Conservation (phyloP, 805 yeast genomes). For the Cyberlindnera xishuangbannaensis region DNA sequence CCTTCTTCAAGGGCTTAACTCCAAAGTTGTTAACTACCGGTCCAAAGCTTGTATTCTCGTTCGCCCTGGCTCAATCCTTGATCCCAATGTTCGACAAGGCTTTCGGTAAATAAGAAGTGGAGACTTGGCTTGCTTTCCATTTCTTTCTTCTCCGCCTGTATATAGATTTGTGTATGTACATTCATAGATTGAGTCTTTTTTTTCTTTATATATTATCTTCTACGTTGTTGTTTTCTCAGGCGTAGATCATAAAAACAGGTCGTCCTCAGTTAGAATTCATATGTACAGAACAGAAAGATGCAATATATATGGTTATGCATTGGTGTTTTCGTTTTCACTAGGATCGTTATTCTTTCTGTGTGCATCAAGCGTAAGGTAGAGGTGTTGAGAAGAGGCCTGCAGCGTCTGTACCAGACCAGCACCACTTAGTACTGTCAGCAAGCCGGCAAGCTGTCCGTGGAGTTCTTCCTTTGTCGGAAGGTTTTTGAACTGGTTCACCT, state of each 20-base stretch:
- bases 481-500: slow-evolving; percentile 59
- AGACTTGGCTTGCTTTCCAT: too few species aligned
- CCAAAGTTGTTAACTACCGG: slow-evolving; percentile 97
- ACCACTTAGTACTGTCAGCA: slow-evolving; percentile 81
- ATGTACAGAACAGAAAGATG: too few species aligned
- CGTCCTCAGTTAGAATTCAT: too few species aligned
- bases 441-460: slow-evolving; percentile 77
- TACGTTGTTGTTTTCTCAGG: too few species aligned
- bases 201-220: background rate
- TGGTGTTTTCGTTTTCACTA: too few species aligned
- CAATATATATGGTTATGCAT: too few species aligned
- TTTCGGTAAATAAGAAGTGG: too few species aligned
- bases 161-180: too few species aligned
- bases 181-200: background rate
- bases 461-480: slow-evolving; percentile 67
- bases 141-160: too few species aligned
- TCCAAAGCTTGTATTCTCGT: slow-evolving; percentile 96
- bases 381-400: slow-evolving; percentile 56
- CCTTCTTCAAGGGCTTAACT: slow-evolving; percentile 94
- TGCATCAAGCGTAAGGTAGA: slow-evolving; percentile 71
- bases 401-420: slow-evolving; percentile 83
- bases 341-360: slow-evolving; percentile 41
- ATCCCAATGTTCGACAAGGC: slow-evolving; percentile 91
- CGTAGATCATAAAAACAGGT: too few species aligned
- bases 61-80: slow-evolving; percentile 93